phyloP scores from a whole-genome alignment of 2,329 filamentous ascomycete genomes.

The Pseudophaeomoniella oleicola region DNA sequence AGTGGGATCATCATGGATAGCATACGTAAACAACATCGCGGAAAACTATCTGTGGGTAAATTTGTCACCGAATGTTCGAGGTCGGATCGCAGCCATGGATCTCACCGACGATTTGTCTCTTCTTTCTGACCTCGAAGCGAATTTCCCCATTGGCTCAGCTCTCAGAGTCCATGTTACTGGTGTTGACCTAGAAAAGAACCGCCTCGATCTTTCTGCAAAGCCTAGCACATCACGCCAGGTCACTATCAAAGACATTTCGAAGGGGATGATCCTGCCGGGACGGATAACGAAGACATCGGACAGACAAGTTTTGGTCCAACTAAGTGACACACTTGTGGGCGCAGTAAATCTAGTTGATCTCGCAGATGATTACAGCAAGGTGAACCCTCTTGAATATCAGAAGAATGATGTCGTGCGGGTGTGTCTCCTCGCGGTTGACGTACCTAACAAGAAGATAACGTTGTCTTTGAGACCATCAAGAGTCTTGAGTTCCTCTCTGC shows the following conservation, averaged over 20 bases:
- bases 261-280: constrained; percentile 68
- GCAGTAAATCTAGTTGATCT: constrained; percentile 73
- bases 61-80: constrained; percentile 73
- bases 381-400: constrained; percentile 57
- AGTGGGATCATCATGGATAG: constrained; percentile 57
- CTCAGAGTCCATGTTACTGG: constrained; percentile 64
- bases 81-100: constrained; percentile 68
- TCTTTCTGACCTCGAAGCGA: constrained; percentile 57
- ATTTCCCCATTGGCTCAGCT: constrained; percentile 84
- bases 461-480: constrained; percentile 77
- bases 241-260: constrained; percentile 57
- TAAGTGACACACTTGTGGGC: constrained; percentile 66
- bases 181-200: constrained; percentile 58
- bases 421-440: constrained; percentile 68
- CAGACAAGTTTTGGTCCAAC: constrained; percentile 67
- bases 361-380: constrained; percentile 70
- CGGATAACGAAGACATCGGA: constrained; percentile 77
- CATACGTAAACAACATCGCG: constrained; percentile 80
- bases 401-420: constrained; percentile 81
- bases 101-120: constrained; percentile 74
- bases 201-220: constrained; percentile 70
- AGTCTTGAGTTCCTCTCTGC: constrained; percentile 70
- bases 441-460: constrained; percentile 67
- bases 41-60: constrained; percentile 80
- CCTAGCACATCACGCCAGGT: constrained; percentile 41